Conservation (phyloP, 805 yeast species). For the Metschnikowia gruessii region DNA sequence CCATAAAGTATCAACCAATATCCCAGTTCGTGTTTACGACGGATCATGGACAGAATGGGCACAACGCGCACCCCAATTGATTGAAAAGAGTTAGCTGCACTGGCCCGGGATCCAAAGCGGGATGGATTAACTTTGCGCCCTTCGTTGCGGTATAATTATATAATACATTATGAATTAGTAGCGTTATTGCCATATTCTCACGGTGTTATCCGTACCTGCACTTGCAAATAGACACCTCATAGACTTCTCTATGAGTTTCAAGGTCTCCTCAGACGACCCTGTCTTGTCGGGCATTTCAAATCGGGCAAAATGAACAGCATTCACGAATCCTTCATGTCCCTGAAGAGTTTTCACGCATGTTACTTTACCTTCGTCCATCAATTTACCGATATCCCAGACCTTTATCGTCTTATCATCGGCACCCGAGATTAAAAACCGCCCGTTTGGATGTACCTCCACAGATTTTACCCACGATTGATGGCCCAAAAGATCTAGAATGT, state of each 20-base stretch:
- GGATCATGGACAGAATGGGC: constrained; percentile 93
- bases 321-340: constrained; percentile 77
- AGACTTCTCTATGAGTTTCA: constrained; percentile 33
- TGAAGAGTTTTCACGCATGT: constrained; percentile 45
- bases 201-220: constrained; percentile 58
- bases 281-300: constrained; percentile 24
- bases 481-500: constrained; percentile 58
- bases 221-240: constrained; percentile 64
- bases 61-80: constrained; percentile 60
- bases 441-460: constrained; percentile 70
- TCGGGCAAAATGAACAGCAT: constrained; percentile 54
- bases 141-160: neutral
- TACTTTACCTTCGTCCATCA: constrained; percentile 43
- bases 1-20: constrained; percentile 35
- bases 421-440: constrained; percentile 63
- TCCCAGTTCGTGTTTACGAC: constrained; percentile 51
- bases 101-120: neutral
- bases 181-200: constrained; percentile 50
- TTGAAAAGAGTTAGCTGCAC: constrained; percentile 36
- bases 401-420: constrained; percentile 77
- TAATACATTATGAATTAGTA: neutral
- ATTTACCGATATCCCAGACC: constrained; percentile 65
- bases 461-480: constrained; percentile 87
- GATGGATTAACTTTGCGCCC: neutral
- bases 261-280: constrained; percentile 13